A percentile compares a stretch with the other conserved stretches of the same genome.
Conservation (phyloP, 139 green algal species). For the Diplosphaera chodatii region DNA sequence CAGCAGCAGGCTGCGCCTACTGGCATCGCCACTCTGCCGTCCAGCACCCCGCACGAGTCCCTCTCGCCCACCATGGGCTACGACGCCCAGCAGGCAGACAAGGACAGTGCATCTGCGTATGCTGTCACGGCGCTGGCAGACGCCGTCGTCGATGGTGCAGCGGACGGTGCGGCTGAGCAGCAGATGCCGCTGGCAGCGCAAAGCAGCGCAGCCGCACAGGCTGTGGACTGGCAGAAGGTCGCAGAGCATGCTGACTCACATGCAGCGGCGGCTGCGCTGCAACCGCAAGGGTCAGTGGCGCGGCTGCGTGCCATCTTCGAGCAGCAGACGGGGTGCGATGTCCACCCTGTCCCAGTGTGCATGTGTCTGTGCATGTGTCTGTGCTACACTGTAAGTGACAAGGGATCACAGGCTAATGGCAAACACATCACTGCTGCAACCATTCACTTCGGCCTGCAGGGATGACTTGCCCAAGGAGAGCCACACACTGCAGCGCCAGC, state of each 20-base stretch:
- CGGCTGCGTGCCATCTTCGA: background rate
- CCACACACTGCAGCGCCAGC: background rate
- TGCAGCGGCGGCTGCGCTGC: too few relatives aligned
- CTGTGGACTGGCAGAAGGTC: background rate
- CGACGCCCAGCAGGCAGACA: background rate
- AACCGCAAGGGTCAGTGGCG: background rate
- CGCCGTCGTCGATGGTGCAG: too few relatives aligned
- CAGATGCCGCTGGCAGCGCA: too few relatives aligned
- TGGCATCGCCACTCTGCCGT: too few relatives aligned
- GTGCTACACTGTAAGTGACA: too few relatives aligned
- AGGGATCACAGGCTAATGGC: too few relatives aligned
- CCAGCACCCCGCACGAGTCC: background rate
- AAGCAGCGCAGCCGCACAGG: background rate
- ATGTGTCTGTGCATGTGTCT: too few relatives aligned
- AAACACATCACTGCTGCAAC: too few relatives aligned
- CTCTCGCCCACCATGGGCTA: background rate
- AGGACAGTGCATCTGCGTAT: background rate
- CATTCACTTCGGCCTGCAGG: too few relatives aligned
- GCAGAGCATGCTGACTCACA: background rate
- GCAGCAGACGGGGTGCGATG: background rate
- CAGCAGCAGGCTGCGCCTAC: too few relatives aligned
- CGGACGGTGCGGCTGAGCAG: too few relatives aligned
- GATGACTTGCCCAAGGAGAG: background rate
- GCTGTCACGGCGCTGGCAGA: background rate
- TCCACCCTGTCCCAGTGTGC: too few relatives aligned